phyloP scores from a whole-genome alignment of 2,329 filamentous ascomycete species.

The Fusarium sp. region DNA sequence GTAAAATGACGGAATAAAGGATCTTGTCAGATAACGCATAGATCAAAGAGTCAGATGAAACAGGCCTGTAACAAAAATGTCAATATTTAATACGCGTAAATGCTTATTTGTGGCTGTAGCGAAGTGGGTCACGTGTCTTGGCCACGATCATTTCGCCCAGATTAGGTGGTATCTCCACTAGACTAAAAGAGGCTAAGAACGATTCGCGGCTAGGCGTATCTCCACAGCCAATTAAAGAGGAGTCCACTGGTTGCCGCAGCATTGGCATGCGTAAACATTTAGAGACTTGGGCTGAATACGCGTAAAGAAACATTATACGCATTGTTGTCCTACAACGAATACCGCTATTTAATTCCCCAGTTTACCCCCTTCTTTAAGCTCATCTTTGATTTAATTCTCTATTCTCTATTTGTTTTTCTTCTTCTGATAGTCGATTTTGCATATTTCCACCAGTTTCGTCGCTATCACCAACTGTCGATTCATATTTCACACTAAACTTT shows the following conservation, averaged over 20 bases:
- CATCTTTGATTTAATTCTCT: neutral
- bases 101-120: too few relatives aligned
- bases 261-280: neutral
- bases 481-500: neutral
- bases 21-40: too few relatives aligned
- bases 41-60: too few relatives aligned
- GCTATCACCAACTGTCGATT: neutral
- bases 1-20: too few relatives aligned
- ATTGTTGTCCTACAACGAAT: neutral
- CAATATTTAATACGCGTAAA: too few relatives aligned
- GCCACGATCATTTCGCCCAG: too few relatives aligned
- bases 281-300: neutral
- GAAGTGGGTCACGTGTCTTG: too few relatives aligned
- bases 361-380: neutral
- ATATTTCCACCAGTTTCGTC: neutral
- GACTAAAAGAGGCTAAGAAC: too few relatives aligned
- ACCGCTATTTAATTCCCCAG: neutral
- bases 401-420: neutral
- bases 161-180: too few relatives aligned
- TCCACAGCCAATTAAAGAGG: neutral
- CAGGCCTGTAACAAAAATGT: too few relatives aligned
- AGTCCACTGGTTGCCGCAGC: too few relatives aligned
- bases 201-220: neutral
- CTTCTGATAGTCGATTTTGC: too few relatives aligned
- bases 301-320: neutral